These are phyloP conservation scores for Nakazawaea holstii DNA, from an alignment of 805 yeast genomes.

Conservation along the genomic window DNA sequence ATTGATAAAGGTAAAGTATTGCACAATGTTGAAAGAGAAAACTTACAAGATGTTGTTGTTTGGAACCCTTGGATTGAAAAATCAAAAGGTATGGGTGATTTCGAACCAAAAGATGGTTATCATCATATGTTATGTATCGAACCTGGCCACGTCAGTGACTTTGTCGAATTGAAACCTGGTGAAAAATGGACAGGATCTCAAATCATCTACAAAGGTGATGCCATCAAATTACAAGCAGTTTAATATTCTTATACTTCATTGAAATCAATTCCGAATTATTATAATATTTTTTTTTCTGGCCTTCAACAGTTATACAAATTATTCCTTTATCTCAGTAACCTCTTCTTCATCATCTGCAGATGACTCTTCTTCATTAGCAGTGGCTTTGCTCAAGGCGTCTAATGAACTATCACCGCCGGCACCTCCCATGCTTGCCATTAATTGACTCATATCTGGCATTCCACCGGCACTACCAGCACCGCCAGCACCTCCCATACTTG, in stretches of 20 bases:
- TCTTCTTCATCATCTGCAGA: slow-evolving; percentile 13
- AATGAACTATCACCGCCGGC: background rate
- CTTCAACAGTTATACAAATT: background rate
- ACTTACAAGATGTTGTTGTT: slow-evolving; percentile 66
- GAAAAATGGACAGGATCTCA: slow-evolving; percentile 73
- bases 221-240: slow-evolving; percentile 53
- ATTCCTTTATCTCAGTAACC: slow-evolving; percentile 29
- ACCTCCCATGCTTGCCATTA: background rate
- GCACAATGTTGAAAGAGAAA: slow-evolving; percentile 60
- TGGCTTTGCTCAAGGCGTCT: background rate
- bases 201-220: slow-evolving; percentile 49
- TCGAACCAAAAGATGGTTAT: slow-evolving; percentile 80
- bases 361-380: slow-evolving; percentile 18
- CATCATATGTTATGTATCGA: slow-evolving; percentile 90
- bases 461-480: slow-evolving; percentile 22
- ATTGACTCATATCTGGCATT: slow-evolving; percentile 2
- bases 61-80: slow-evolving; percentile 97
- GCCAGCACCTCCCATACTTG: slow-evolving; percentile 29
- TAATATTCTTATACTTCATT: slow-evolving; percentile 12
- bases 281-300: background rate
- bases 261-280: background rate
- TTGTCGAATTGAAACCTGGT: slow-evolving; percentile 62
- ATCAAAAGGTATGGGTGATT: slow-evolving; percentile 81
- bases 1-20: slow-evolving; percentile 66
- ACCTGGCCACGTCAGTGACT: slow-evolving; percentile 81